Percentiles rank a stretch among this genome's conserved stretches.
Conservation (phyloP, 371 early-diverging fungal species). For the Pancytospora philotis region DNA sequence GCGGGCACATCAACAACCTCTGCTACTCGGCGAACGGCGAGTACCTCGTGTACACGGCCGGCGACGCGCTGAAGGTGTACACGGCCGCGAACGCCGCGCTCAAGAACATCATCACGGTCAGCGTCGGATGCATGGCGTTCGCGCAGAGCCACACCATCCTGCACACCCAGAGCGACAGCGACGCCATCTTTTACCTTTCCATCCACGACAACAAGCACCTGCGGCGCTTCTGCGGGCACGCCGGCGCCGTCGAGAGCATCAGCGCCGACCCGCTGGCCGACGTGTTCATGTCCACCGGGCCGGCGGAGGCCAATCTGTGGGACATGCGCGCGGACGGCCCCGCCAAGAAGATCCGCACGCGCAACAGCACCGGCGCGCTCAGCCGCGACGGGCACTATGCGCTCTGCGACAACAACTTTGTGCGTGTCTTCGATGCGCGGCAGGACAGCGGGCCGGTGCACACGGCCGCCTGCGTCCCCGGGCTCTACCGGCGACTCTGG, state of each 20-base stretch:
- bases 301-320: conserved; percentile 14
- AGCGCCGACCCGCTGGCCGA: conserved; percentile 22
- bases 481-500: conserved; percentile 14
- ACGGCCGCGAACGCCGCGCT: conserved; percentile 2
- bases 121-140: conserved; percentile 24
- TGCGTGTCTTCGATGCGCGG: conserved; percentile 35
- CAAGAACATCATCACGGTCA: conserved; percentile 27
- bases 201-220: conserved; percentile 37
- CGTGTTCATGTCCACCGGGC: conserved; percentile 5
- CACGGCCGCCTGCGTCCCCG: conserved; percentile 1
- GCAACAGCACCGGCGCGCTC: conserved; percentile 12
- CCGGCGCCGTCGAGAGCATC: conserved; percentile 8
- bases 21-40: conserved; percentile 27
- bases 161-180: conserved; percentile 5
- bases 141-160: conserved; percentile 33
- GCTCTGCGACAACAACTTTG: conserved; percentile 17
- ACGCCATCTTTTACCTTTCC: conserved; percentile 15
- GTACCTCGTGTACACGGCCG: conserved; percentile 13
- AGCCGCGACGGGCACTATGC: conserved; percentile 12
- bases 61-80: conserved; percentile 12
- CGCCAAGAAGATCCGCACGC: conserved; percentile 4
- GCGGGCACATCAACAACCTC: conserved; percentile 7
- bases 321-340: conserved; percentile 39
- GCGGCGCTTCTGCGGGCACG: conserved; percentile 13
- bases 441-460: conserved; percentile 15